Evolutionary conservation across 179 eudicot genomes (phyloP), one percentile per base, ranked within the genome.

Genomic region (Silene coronaria): DNA sequence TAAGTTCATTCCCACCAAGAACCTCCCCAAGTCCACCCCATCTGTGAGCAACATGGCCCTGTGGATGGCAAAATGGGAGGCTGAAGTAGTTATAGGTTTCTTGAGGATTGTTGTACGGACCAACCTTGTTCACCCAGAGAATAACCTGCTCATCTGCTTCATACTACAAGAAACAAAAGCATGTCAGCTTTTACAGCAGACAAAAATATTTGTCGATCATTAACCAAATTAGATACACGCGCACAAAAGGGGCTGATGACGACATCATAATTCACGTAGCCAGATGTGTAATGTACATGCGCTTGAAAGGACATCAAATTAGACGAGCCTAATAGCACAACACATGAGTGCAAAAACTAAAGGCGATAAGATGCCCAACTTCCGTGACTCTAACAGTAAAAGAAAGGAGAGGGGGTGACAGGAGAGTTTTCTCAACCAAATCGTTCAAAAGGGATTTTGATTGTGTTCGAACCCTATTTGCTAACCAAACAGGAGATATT

Each of bases 1-100:
- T 94, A 53, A 94, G 92, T 78, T 94, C 97, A 84, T 94, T 94
- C 77, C 98, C 97, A 76, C 97, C 98, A 51, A 94, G 83, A 80
- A 94, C 98, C 83, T 94, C 98, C 74, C 98, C 98, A 58, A 94
- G 93, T 67, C 98, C 98, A 79, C 98, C 98, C 97, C 98, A 94
- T 73, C 88, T 92, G 82, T 89, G 98, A 67, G 88, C 85, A 42
- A 88, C 80, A 76, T 87, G 72, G 27, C 89, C 89, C 68, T 86
- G 26, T 73, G 88, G 86, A 77, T 72, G 96, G 75, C 97, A 94
- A 87, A 92, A 94, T 46, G 98, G 97, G 78, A 94, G 97, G 85
- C 86, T 88, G 82, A 87, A 90, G 78, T 92, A 94, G 82, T 92
- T 94, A 82, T 94, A 94, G 57, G 97, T 94, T 80, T 94, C 97